Percentiles rank a stretch among this genome's conserved stretches.
Conservation (phyloP, 257 asterid genomes). For the Gynochthodes officinalis region DNA sequence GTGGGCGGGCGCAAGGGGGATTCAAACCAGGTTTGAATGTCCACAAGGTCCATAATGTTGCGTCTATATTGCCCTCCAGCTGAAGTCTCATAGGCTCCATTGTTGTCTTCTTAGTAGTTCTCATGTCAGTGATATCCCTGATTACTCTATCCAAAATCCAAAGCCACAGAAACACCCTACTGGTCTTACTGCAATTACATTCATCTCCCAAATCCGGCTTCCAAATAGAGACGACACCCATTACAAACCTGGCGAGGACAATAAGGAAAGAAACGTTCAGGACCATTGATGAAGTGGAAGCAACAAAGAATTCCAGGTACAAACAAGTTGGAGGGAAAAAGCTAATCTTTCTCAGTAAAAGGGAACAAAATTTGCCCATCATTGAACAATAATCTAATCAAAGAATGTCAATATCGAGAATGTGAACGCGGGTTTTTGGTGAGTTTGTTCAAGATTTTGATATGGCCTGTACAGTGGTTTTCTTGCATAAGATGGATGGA, state of each 20-base stretch:
- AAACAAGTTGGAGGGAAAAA: slow-evolving; percentile 40
- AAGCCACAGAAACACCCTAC: too few species aligned
- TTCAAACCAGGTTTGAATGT: slow-evolving; percentile 71
- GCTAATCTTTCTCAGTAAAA: neutral
- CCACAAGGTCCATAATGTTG: slow-evolving; percentile 78
- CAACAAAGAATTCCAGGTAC: slow-evolving; percentile 57
- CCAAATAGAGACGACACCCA: slow-evolving; percentile 45
- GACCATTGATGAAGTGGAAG: slow-evolving; percentile 39
- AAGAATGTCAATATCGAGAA: neutral
- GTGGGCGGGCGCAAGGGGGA: slow-evolving; percentile 55
- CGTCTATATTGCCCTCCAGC: slow-evolving; percentile 48
- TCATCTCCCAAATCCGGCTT: slow-evolving; percentile 29
- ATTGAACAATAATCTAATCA: neutral
- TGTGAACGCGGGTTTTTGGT: neutral
- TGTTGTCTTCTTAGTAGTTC: neutral
- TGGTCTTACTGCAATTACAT: slow-evolving; percentile 53
- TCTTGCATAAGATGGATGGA: neutral
- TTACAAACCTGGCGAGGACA: slow-evolving; percentile 43
- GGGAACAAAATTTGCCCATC: neutral
- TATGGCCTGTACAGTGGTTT: neutral
- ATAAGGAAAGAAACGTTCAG: slow-evolving; percentile 34
- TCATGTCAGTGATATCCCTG: too few species aligned
- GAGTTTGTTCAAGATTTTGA: neutral
- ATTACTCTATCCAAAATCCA: slow-evolving; percentile 67
- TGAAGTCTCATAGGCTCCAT: slow-evolving; percentile 18